Base-by-base conservation (phyloP, 1,284 basidiomycete species). In the Ustilago hordei region DNA sequence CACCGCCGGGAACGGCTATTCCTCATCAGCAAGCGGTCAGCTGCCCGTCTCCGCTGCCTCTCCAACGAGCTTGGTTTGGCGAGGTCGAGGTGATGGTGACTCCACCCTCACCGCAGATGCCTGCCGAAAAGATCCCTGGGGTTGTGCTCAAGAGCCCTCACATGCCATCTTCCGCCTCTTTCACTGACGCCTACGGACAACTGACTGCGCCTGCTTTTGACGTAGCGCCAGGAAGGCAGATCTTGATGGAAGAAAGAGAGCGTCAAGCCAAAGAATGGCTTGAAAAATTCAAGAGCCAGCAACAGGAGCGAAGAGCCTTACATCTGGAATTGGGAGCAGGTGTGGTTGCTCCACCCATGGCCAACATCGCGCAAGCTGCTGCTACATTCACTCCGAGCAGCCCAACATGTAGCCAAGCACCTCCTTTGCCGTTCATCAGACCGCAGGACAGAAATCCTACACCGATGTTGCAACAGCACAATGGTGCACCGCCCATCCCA, bases 41-140 rank as follows among this genome's bases (percentile, higher is more conserved):
- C 64, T 76, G 74, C 45, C 74, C 74, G 5, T 61, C 65, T 2
- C 69, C 69, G 5, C 48, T 63, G 1, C 56, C 63, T 1, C 36
- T 61, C 2, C 63, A 58, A 38, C 15, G 57, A 9, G 53, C 23
- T 12, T 55, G 47, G 34, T 72, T 72, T 34, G 65, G 69, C 3
- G 48, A 66, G 32, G 69, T 72, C 2, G 59, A 76, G 31, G 69
- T 76, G 19, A 69, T 68, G 55, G 63, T 76, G 9, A 76, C 74
- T 12, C 74, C 74, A 4, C 69, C 74, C 0, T 69, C 74, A 7
- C 74, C 74, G 9, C 57, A 61, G 12, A 48, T 69, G 63, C 17
- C 62, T 1, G 31, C 54, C 11, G 60, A 61, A n/a, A 66, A 64
- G 41, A 65, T 67, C 36, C 60, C 60, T 0, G 74, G 64, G 4